phyloP scores from a whole-genome alignment of 83 land plant genomes.

The Diphasiastrum complanatum region DNA sequence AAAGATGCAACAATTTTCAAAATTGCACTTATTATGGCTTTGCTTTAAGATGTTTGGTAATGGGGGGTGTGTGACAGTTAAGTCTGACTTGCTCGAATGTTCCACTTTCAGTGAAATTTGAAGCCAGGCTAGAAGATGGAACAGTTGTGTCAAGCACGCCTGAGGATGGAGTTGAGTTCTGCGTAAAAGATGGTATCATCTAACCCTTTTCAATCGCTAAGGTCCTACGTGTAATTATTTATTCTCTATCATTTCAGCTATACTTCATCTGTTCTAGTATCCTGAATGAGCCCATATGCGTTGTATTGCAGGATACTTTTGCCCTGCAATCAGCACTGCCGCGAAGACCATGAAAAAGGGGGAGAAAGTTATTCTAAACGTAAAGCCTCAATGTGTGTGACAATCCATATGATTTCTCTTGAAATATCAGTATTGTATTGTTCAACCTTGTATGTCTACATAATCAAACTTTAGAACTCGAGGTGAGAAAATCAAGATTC shows the following conservation, averaged over 20 bases:
- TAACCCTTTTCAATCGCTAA: not conserved
- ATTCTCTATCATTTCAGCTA: not conserved
- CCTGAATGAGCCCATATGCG: not conserved
- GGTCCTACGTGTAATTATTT: not conserved
- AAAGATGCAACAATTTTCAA: not conserved
- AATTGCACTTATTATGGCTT: not conserved
- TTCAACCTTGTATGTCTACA: not conserved
- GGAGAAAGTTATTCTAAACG: not conserved
- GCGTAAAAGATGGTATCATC: slow-evolving; percentile 21
- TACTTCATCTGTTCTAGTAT: not conserved
- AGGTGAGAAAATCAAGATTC: not conserved
- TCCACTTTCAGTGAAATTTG: slow-evolving; percentile 24
- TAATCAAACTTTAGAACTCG: not conserved
- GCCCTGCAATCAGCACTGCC: slow-evolving; percentile 3
- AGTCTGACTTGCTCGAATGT: not conserved
- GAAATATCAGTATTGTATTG: too few relatives aligned
- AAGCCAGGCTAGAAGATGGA: slow-evolving; percentile 23
- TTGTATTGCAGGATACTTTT: slow-evolving; percentile 14
- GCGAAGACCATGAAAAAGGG: slow-evolving; percentile 11
- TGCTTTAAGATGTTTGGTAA: not conserved
- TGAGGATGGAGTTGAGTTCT: slow-evolving; percentile 20
- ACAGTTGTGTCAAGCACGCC: slow-evolving; percentile 19
- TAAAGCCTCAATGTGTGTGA: slow-evolving; percentile 7
- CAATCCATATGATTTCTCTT: too few relatives aligned
- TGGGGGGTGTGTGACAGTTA: not conserved